Percentiles rank a stretch among this genome's conserved stretches.
These are phyloP conservation scores for Leccinum uliginosum DNA, from an alignment of 768 basidiomycete species.

Conservation along the genomic window DNA sequence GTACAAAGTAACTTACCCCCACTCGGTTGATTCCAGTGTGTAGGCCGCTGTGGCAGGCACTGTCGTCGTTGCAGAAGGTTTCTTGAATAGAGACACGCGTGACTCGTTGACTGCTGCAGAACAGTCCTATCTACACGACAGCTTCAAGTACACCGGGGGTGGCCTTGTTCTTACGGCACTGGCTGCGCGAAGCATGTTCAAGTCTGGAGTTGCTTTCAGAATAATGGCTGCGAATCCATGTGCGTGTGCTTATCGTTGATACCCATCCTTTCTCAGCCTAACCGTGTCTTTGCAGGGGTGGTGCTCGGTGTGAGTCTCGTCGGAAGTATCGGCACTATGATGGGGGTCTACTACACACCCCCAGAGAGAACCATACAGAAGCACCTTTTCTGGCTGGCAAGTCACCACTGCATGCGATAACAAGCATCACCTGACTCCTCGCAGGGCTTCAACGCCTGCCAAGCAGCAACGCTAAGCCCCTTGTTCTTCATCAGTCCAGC, in stretches of 20 bases:
- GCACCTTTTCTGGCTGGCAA: constrained; percentile 75
- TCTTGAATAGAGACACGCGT: constrained; percentile 77
- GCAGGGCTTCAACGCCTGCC: constrained; percentile 80
- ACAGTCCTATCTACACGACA: constrained; percentile 66
- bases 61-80: constrained; percentile 55
- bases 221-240: constrained; percentile 85
- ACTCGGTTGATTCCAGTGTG: neutral
- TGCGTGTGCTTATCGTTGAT: constrained; percentile 26
- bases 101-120: constrained; percentile 60
- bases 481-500: constrained; percentile 88
- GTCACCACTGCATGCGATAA: constrained; percentile 18
- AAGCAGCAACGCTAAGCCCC: constrained; percentile 82
- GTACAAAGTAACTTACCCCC: constrained; percentile 3
- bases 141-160: constrained; percentile 79
- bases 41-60: constrained; percentile 73
- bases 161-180: constrained; percentile 74
- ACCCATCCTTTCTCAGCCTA: constrained; percentile 2
- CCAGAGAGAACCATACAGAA: constrained; percentile 75
- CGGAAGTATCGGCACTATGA: constrained; percentile 81
- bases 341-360: constrained; percentile 73
- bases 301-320: constrained; percentile 78
- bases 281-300: constrained; percentile 47
- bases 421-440: constrained; percentile 2
- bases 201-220: constrained; percentile 59
- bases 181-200: constrained; percentile 76